Conservation (phyloP, 2,329 filamentous ascomycete species). For the Monilinia laxa region DNA sequence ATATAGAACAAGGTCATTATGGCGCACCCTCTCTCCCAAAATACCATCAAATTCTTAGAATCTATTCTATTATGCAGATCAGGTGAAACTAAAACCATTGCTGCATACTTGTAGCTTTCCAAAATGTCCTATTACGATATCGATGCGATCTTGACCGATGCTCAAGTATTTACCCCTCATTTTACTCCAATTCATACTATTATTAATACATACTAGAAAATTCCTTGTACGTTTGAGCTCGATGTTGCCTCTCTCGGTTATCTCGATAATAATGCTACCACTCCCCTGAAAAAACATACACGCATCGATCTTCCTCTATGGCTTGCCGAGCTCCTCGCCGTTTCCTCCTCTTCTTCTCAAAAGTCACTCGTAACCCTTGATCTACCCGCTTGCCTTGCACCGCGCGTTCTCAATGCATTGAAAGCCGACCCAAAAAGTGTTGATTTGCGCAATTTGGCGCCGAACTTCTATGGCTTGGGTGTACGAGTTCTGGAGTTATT, state of each 20-base stretch:
- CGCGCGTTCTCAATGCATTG: constrained; percentile 81
- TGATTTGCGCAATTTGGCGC: constrained; percentile 76
- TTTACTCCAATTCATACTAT: constrained; percentile 19
- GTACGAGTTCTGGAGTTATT: constrained; percentile 86
- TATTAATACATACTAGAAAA: constrained; percentile 61
- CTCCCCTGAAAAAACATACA: constrained; percentile 75
- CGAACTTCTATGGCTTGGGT: constrained; percentile 85
- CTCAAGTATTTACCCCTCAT: constrained; percentile 56
- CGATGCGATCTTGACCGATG: constrained; percentile 80
- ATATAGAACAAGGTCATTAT: constrained; percentile 4
- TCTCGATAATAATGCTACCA: constrained; percentile 74
- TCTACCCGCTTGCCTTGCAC: constrained; percentile 65
- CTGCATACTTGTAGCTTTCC: constrained; percentile 16
- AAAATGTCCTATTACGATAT: constrained; percentile 80
- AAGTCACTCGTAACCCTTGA: constrained; percentile 74
- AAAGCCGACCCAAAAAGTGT: constrained; percentile 88
- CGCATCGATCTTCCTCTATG: constrained; percentile 84
- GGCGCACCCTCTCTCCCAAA: background rate
- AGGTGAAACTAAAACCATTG: background rate
- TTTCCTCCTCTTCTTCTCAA: constrained; percentile 52
- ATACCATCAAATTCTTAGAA: background rate
- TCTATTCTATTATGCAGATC: background rate
- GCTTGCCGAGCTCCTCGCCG: constrained; percentile 90
- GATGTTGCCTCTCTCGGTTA: constrained; percentile 85
- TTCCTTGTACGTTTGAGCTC: constrained; percentile 92